A percentile compares a stretch with the other conserved stretches of the same genome.
These are phyloP conservation scores for Arthrinium puccinioides DNA, from an alignment of 2,329 filamentous ascomycete species.

Conservation along the genomic window DNA sequence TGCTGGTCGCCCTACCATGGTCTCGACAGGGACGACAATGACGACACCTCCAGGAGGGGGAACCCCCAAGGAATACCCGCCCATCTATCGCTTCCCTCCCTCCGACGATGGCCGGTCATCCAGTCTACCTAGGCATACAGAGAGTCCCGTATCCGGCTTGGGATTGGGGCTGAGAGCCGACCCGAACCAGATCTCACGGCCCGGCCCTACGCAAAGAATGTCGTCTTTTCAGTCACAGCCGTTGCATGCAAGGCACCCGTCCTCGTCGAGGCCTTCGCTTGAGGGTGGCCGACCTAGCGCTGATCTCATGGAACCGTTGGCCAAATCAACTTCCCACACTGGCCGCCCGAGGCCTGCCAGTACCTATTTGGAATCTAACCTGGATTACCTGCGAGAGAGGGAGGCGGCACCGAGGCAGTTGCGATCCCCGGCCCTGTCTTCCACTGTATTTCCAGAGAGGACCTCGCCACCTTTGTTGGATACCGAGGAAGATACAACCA, in stretches of 20 bases:
- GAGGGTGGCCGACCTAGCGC: conserved; percentile 61
- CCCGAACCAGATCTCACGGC: conserved; percentile 14
- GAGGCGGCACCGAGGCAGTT: conserved; percentile 47
- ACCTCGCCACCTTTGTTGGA: conserved; percentile 34
- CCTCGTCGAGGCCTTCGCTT: conserved; percentile 59
- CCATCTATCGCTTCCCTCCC: conserved; percentile 34
- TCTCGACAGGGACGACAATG: conserved; percentile 75
- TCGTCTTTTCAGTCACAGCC: conserved; percentile 27
- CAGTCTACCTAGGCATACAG: conserved; percentile 29
- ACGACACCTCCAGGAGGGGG: conserved; percentile 40
- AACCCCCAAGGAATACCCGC: conserved; percentile 31
- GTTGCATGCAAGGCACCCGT: conserved; percentile 31
- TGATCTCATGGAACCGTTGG: conserved; percentile 53
- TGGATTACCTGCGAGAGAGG: conserved; percentile 75
- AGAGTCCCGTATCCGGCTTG: conserved; percentile 14
- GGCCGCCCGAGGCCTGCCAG: conserved; percentile 66
- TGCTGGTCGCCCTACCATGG: conserved; percentile 28
- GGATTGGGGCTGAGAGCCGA: conserved; percentile 15
- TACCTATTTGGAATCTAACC: conserved; percentile 73
- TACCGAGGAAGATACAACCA: conserved; percentile 53
- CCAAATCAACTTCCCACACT: conserved; percentile 49
- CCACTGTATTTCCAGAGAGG: conserved; percentile 25
- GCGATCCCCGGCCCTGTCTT: conserved; percentile 27
- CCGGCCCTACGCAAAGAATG: conserved; percentile 17
- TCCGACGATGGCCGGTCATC: conserved; percentile 30